Percentiles rank a stretch among this genome's conserved stretches.
These are phyloP conservation scores for Tagetes patula DNA, from an alignment of 129 eudicot genomes.

Conservation along the genomic window DNA sequence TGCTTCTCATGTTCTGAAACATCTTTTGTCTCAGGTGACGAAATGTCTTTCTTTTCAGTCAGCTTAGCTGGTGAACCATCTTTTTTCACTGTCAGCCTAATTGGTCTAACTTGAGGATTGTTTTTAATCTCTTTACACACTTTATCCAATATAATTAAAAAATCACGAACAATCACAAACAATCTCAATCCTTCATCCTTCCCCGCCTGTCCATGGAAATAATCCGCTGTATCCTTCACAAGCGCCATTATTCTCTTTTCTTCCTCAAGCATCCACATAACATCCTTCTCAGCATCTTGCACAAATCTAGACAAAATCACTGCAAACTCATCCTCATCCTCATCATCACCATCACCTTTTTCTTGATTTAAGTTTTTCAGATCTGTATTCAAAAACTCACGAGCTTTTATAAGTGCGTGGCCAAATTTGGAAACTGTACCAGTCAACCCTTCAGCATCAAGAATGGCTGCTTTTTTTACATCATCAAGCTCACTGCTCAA, in stretches of 20 bases:
- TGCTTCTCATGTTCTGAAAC: slow-evolving; percentile 1
- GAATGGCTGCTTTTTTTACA: slow-evolving; percentile 73
- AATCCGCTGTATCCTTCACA: slow-evolving; percentile 81
- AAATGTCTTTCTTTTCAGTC: slow-evolving; percentile 32
- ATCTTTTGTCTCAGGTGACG: slow-evolving; percentile 16
- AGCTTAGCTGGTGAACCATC: slow-evolving; percentile 4
- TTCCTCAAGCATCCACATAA: slow-evolving; percentile 70
- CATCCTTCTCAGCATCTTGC: slow-evolving; percentile 71
- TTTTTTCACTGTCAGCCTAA: slow-evolving; percentile 16
- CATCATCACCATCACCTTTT: slow-evolving; percentile 15
- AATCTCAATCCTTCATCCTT: slow-evolving; percentile 91
- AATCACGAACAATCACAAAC: slow-evolving; percentile 84
- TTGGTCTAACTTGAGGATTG: slow-evolving; percentile 40
- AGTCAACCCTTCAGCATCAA: slow-evolving; percentile 72
- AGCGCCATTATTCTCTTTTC: slow-evolving; percentile 84
- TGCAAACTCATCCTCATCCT: slow-evolving; percentile 49
- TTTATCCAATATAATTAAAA: slow-evolving; percentile 67
- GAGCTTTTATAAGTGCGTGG: slow-evolving; percentile 50
- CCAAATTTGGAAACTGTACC: slow-evolving; percentile 67
- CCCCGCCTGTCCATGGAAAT: slow-evolving; percentile 82
- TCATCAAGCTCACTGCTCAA: slow-evolving; percentile 63
- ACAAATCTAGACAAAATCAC: slow-evolving; percentile 57
- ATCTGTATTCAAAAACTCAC: slow-evolving; percentile 60
- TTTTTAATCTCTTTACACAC: slow-evolving; percentile 72
- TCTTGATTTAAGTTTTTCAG: slow-evolving; percentile 52